Conservation (phyloP, 768 basidiomycete genomes). For the Serpula lacrymans region DNA sequence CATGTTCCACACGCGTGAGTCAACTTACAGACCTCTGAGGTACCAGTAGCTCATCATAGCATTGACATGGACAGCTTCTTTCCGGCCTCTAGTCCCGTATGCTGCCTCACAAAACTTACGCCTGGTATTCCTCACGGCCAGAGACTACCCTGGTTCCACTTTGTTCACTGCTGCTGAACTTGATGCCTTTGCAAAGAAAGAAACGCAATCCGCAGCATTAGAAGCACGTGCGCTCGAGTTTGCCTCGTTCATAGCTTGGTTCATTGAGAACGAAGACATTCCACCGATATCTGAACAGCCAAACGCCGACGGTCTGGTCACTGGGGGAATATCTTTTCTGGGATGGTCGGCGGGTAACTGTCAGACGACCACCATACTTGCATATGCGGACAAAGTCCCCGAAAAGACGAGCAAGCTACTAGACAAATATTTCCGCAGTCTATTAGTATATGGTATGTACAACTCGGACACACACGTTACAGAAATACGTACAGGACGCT, state of each 20-base stretch:
- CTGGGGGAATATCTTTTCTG: slow-evolving; percentile 3
- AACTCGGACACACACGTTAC: not conserved
- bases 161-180: slow-evolving; percentile 6
- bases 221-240: slow-evolving; percentile 3
- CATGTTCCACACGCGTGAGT: no score
- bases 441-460: not conserved
- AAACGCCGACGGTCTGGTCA: not conserved
- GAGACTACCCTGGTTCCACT: slow-evolving; percentile 11
- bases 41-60: no score
- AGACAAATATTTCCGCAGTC: not conserved
- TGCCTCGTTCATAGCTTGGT: slow-evolving; percentile 2
- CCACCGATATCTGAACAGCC: not conserved
- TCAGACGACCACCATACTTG: slow-evolving; percentile 3
- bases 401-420: not conserved
- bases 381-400: slow-evolving; percentile 3
- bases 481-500: no score
- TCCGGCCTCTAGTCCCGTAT: not conserved
- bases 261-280: slow-evolving; percentile 3
- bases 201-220: not conserved
- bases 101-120: slow-evolving; percentile 4
- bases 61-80: not conserved
- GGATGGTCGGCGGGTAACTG: slow-evolving; percentile 6
- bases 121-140: slow-evolving; percentile 6
- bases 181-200: not conserved
- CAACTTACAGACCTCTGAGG: no score